Conservation (phyloP, 768 basidiomycete genomes). For the Crassisporium funariophilum region DNA sequence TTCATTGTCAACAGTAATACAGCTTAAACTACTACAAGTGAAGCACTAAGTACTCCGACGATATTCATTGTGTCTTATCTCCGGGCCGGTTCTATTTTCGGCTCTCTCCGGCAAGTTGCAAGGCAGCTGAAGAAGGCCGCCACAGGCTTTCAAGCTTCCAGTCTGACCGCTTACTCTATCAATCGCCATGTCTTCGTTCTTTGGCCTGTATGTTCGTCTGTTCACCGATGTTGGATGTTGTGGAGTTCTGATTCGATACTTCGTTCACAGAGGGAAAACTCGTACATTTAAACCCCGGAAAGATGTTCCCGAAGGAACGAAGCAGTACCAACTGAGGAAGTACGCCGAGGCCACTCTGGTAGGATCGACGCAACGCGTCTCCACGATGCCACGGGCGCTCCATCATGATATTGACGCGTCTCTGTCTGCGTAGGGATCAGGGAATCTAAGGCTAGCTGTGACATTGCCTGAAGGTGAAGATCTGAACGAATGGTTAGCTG, state of each 20-base stretch:
- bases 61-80: too few relatives aligned
- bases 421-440: constrained; percentile 70
- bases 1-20: too few relatives aligned
- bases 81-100: too few relatives aligned
- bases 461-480: constrained; percentile 97
- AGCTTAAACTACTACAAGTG: too few relatives aligned
- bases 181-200: constrained; percentile 85
- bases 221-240: constrained; percentile 1
- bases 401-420: constrained; percentile 4
- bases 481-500: constrained; percentile 98
- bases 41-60: too few relatives aligned
- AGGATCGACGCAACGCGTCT: constrained; percentile 22
- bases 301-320: constrained; percentile 93
- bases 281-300: constrained; percentile 96
- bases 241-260: not conserved
- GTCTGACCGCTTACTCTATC: constrained; percentile 1
- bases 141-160: not conserved
- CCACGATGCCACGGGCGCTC: not conserved
- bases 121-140: too few relatives aligned
- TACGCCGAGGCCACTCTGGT: constrained; percentile 96
- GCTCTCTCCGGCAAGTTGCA: too few relatives aligned
- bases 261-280: constrained; percentile 70
- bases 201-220: constrained; percentile 66
- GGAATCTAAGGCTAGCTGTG: constrained; percentile 91
- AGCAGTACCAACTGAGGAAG: constrained; percentile 97